Percentiles rank a stretch among this genome's conserved stretches.
Conservation (phyloP, 1,284 basidiomycete species). For the Phellinidium pouzarii region DNA sequence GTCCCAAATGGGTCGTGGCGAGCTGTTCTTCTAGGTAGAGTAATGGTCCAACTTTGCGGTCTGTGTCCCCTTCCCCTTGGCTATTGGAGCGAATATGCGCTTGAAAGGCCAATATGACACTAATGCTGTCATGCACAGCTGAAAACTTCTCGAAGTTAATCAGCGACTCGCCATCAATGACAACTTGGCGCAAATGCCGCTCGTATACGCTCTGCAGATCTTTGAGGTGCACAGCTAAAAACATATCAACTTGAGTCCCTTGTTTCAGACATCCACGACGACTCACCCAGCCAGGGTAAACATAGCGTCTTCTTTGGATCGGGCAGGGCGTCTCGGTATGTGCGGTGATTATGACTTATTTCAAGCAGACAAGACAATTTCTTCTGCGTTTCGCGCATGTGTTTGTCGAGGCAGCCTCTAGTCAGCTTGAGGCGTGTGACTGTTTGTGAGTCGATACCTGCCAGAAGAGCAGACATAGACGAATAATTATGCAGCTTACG, state of each 20-base stretch:
- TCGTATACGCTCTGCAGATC: slow-evolving; percentile 29
- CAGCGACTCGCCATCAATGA: slow-evolving; percentile 29
- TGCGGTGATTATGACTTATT: slow-evolving; percentile 29
- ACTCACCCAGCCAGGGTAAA: slow-evolving; percentile 37
- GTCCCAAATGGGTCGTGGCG: slow-evolving; percentile 1
- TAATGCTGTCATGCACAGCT: slow-evolving; percentile 32
- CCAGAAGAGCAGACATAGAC: slow-evolving; percentile 36
- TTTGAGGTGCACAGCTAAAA: slow-evolving; percentile 35
- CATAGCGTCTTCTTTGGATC: slow-evolving; percentile 24
- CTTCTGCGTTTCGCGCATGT: slow-evolving; percentile 28
- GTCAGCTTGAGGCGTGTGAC: slow-evolving; percentile 33
- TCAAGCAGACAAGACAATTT: slow-evolving; percentile 31
- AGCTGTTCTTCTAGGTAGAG: slow-evolving; percentile 37
- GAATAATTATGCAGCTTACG: slow-evolving; percentile 36
- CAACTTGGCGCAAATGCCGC: slow-evolving; percentile 24
- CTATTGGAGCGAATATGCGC: too few relatives aligned
- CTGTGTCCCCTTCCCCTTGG: slow-evolving; percentile 21
- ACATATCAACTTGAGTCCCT: neutral
- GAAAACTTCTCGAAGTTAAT: slow-evolving; percentile 39
- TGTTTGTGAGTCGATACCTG: slow-evolving; percentile 34
- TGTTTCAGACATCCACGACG: neutral
- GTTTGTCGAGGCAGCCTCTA: slow-evolving; percentile 26
- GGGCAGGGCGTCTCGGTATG: slow-evolving; percentile 32
- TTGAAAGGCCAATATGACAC: slow-evolving; percentile 28
- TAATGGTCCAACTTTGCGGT: slow-evolving; percentile 30